phyloP scores from a whole-genome alignment of 345 rosid species.

The Turnera subulata region DNA sequence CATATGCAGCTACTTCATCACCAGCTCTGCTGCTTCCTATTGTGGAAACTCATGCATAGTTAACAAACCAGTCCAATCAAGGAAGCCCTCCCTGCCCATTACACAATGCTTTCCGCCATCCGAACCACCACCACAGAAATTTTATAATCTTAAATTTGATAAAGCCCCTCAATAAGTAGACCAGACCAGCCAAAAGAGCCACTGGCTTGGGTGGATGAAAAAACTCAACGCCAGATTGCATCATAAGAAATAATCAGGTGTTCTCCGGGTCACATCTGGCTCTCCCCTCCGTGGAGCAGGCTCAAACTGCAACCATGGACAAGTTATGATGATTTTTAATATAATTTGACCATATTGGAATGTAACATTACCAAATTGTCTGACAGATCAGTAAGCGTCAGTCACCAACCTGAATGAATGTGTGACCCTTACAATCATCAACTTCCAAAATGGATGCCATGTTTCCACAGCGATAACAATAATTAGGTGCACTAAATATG shows the following conservation, averaged over 20 bases:
- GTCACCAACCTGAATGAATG: conserved; percentile 79
- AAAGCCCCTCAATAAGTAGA: conserved; percentile 16
- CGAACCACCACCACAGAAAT: conserved; percentile 3
- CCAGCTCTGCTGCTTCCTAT: no score
- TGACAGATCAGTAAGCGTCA: neutral
- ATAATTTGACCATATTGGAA: neutral
- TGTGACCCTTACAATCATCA: conserved; percentile 90
- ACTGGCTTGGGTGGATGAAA: conserved; percentile 7
- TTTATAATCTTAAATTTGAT: conserved; percentile 17
- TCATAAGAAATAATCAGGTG: conserved; percentile 84
- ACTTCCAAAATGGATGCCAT: conserved; percentile 95
- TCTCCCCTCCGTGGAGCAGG: conserved; percentile 98
- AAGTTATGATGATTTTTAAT: neutral
- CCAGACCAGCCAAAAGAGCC: conserved; percentile 8
- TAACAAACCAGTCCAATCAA: neutral
- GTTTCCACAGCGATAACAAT: conserved; percentile 97
- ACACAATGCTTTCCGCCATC: conserved; percentile 12
- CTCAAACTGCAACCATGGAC: conserved; percentile 63
- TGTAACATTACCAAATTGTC: neutral
- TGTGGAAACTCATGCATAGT: no score
- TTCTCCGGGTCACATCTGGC: conserved; percentile 92
- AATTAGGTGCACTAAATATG: conserved; percentile 93
- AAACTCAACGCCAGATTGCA: neutral
- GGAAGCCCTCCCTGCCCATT: conserved; percentile 21
- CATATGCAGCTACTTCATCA: no score